Conservation (phyloP, 306 rosid genomes). For the Castanea sativa region DNA sequence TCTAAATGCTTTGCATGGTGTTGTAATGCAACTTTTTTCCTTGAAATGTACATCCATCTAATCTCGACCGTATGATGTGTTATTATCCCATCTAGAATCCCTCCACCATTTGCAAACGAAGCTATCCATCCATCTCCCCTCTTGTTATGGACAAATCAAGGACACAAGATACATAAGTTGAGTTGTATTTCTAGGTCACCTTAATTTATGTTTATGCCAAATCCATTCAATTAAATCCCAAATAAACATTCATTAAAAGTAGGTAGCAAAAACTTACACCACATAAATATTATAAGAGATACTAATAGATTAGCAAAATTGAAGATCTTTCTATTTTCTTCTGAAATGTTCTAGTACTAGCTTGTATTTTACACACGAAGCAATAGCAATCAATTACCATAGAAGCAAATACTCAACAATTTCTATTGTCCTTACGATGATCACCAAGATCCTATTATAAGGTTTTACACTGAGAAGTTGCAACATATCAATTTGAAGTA, state of each 20-base stretch:
- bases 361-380: too few species aligned
- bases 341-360: neutral
- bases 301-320: neutral
- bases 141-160: constrained; percentile 31
- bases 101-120: constrained; percentile 56
- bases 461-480: too few species aligned
- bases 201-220: neutral
- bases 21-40: too few species aligned
- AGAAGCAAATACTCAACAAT: too few species aligned
- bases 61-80: too few species aligned
- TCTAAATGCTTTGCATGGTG: too few species aligned
- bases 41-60: too few species aligned
- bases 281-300: neutral
- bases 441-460: too few species aligned
- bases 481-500: too few species aligned
- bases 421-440: too few species aligned
- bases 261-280: neutral
- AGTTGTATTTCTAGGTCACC: neutral
- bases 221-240: neutral
- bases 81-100: constrained; percentile 48
- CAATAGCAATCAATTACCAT: too few species aligned
- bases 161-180: constrained; percentile 4
- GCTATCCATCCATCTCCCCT: constrained; percentile 42
- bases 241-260: too few species aligned
- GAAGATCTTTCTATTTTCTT: neutral